phyloP scores from a whole-genome alignment of 495 filamentous ascomycete species.

The Trichoderma gamsii region DNA sequence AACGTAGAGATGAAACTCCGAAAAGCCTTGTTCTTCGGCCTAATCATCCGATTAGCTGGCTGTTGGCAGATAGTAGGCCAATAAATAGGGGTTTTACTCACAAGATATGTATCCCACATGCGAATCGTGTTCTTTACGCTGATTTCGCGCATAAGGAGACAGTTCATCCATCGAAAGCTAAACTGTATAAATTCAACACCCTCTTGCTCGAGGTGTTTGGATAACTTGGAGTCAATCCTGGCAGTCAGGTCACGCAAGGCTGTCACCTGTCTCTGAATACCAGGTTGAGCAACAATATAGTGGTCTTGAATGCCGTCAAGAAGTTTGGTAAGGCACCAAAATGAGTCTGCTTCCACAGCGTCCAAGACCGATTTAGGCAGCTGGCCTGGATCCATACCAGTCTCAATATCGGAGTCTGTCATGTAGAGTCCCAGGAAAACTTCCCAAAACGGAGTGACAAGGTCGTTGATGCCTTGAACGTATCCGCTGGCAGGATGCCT shows the following conservation, averaged over 20 bases:
- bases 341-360: constrained; percentile 95
- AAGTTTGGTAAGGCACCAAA: constrained; percentile 96
- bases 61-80: constrained; percentile 14
- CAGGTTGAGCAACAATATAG: constrained; percentile 94
- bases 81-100: constrained; percentile 35
- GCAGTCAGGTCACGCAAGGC: constrained; percentile 82
- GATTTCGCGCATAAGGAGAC: constrained; percentile 93
- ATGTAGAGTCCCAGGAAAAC: constrained; percentile 94
- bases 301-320: constrained; percentile 98
- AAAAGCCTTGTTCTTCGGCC: constrained; percentile 98
- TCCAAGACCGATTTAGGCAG: constrained; percentile 85
- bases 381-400: constrained; percentile 93
- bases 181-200: constrained; percentile 98
- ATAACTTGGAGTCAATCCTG: constrained; percentile 77
- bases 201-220: constrained; percentile 81
- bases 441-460: constrained; percentile 96
- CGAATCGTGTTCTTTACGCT: constrained; percentile 91
- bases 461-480: constrained; percentile 97
- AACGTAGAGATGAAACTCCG: constrained; percentile 95
- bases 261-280: constrained; percentile 88
- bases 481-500: constrained; percentile 95
- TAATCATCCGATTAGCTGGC: constrained; percentile 29
- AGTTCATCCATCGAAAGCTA: constrained; percentile 99
- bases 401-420: constrained; percentile 83
- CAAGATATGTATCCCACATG: constrained; percentile 99